These are phyloP conservation scores for Vigna hirtella DNA, from an alignment of 306 rosid genomes.

Conservation along the genomic window DNA sequence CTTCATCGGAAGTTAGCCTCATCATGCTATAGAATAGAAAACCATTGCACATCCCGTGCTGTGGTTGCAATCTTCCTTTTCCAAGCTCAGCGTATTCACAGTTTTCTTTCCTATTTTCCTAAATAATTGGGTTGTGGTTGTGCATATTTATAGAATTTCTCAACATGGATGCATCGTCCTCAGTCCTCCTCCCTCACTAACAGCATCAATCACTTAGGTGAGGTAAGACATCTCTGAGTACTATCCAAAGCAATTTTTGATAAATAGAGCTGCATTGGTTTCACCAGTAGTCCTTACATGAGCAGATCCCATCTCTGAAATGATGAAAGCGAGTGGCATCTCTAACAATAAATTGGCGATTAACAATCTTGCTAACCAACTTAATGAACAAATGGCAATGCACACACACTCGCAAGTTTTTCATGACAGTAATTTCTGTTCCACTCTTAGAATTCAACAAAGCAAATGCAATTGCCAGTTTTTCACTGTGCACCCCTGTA, in stretches of 20 bases:
- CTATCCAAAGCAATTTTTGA: constrained; percentile 15
- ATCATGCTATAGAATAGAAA: background rate
- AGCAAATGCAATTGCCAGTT: constrained; percentile 73
- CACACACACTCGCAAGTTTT: constrained; percentile 83
- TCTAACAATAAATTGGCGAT: constrained; percentile 78
- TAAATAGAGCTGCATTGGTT: constrained; percentile 8
- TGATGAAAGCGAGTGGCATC: constrained; percentile 94
- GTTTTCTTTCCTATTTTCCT: background rate
- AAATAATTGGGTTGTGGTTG: background rate
- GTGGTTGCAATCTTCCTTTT: constrained; percentile 23
- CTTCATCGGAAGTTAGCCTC: background rate
- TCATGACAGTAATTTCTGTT: constrained; percentile 72
- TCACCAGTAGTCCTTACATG: constrained; percentile 93
- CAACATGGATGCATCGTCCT: constrained; percentile 28
- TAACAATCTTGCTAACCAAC: constrained; percentile 76
- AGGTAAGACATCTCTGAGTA: constrained; percentile 32
- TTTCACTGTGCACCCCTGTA: constrained; percentile 81
- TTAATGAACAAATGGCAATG: constrained; percentile 84
- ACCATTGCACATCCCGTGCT: background rate
- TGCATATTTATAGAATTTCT: constrained; percentile 23
- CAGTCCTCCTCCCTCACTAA: constrained; percentile 10
- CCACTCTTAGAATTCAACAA: constrained; percentile 66
- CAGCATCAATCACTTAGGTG: constrained; percentile 9
- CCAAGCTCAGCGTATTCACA: constrained; percentile 11
- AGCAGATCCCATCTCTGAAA: constrained; percentile 78